Evolutionary conservation across 768 basidiomycete genomes (phyloP), one percentile per base, ranked within the genome.

Genomic region (Sporobolomyces roseus): DNA sequence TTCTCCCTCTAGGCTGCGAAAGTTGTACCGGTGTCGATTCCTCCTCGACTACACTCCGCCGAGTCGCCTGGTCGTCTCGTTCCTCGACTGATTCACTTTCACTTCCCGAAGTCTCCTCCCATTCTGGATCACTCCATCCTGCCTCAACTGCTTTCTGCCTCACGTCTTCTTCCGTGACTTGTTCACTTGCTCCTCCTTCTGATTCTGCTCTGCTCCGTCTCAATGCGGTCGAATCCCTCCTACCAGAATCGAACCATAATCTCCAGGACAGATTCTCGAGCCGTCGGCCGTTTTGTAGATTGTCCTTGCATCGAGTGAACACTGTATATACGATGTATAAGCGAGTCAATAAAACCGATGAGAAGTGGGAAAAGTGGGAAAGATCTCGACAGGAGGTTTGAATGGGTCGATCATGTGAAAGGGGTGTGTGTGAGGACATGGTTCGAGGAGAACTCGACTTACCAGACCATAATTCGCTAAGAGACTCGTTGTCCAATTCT

Each of bases 181-280:
- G 23, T 32, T n/a, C 23, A 3, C 32, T 16, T 7, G 33, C 13
- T 38, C 19, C 32, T 19, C 21, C 8, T 19, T 41, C 54, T 49
- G 17, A 29, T 38, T 12, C 36, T 10, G 53, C 25, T 16, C 23
- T 21, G 30, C 16, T 29, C n/a, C 30, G 14, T 1, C n/a, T n/a
- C n/a, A n/a, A n/a, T n/a, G n/a, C n/a, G n/a, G n/a, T n/a, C n/a
- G 21, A 25, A 52, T 63, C 70, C 17, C 60, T 38, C 4, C 66
- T 41, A 29, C 50, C 63, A 23, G 58, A 61, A 27, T 63, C 68
- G 60, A 88, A 84, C 87, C 89, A 89, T 12, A 93, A 80, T 60
- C 91, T 81, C 91, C 91, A 93, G 4, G 88, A 86, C 61, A 93
- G 87, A 75, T 93, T 91, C 79, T 93, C 91, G 33, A 92, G 83